These are phyloP conservation scores for Podila clonocystis DNA, from an alignment of 192 early-diverging fungal species.

Conservation along the genomic window DNA sequence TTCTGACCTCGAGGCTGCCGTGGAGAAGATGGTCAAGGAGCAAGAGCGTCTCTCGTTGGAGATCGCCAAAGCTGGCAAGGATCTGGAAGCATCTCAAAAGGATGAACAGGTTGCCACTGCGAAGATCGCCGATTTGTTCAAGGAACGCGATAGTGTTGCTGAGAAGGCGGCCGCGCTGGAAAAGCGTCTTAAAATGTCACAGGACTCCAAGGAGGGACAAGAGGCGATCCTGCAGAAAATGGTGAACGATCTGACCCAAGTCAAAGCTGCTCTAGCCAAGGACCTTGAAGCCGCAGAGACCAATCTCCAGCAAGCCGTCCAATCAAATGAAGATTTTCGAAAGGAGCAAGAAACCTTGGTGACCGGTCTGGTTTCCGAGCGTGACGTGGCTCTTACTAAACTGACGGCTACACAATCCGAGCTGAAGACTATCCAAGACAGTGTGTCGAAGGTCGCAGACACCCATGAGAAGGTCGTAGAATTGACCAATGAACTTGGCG, in stretches of 20 bases:
- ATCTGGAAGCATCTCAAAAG: conserved; percentile 12
- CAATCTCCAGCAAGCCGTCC: background rate
- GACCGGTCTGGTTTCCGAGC: conserved; percentile 4
- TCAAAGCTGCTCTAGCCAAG: conserved; percentile 21
- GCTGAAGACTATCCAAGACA: conserved; percentile 20
- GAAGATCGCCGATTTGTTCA: conserved; percentile 12
- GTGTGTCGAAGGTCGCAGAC: background rate
- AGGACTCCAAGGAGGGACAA: conserved; percentile 20
- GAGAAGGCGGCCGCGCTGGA: conserved; percentile 15
- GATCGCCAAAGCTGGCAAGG: conserved; percentile 3
- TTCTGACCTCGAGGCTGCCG: background rate
- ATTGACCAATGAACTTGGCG: conserved; percentile 29
- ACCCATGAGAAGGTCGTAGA: conserved; percentile 13
- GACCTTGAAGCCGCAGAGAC: conserved; percentile 15
- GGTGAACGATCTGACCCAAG: conserved; percentile 7
- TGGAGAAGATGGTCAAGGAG: background rate
- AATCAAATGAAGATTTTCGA: conserved; percentile 4
- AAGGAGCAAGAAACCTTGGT: conserved; percentile 6
- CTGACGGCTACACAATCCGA: conserved; percentile 1
- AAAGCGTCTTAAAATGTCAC: conserved; percentile 19
- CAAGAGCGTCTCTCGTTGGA: background rate
- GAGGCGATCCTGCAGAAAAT: conserved; percentile 12
- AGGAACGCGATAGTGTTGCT: conserved; percentile 27
- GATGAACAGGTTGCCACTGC: conserved; percentile 4
- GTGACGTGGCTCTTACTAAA: conserved; percentile 16